Percentiles rank a stretch among this genome's conserved stretches.
These are phyloP conservation scores for Cyberlindnera veronae DNA, from an alignment of 805 yeast species.

Conservation along the genomic window DNA sequence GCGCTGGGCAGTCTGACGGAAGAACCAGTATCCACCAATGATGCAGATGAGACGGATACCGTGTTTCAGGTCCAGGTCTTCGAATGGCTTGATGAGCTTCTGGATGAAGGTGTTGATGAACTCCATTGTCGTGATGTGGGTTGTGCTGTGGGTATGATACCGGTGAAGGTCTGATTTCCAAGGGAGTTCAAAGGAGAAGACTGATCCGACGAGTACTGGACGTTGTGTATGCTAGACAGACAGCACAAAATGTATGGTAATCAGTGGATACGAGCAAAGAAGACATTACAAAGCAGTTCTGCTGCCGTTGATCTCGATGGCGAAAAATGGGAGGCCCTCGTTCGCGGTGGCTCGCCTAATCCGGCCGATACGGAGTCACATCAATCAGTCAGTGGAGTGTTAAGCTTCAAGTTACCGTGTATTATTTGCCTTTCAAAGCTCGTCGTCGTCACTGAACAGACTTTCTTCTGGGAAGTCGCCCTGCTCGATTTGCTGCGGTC, in stretches of 20 bases:
- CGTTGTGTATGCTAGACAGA: neutral
- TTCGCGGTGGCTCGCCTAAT: neutral
- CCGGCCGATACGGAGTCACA: too few relatives aligned
- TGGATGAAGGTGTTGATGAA: constrained; percentile 4
- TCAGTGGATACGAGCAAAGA: neutral
- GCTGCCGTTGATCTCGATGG: neutral
- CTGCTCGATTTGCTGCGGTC: constrained; percentile 62
- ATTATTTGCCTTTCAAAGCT: constrained; percentile 18
- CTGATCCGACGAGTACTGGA: too few relatives aligned
- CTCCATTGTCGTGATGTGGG: constrained; percentile 6
- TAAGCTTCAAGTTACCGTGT: too few relatives aligned
- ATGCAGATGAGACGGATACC: constrained; percentile 46
- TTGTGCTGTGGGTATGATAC: too few relatives aligned
- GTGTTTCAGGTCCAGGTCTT: constrained; percentile 41
- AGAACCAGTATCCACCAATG: constrained; percentile 59
- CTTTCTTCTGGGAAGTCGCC: constrained; percentile 62
- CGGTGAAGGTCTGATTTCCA: too few relatives aligned
- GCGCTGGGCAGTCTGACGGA: constrained; percentile 53
- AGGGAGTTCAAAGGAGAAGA: too few relatives aligned
- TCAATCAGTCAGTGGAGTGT: neutral
- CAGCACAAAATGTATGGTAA: neutral
- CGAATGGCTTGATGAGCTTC: constrained; percentile 6
- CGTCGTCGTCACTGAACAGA: constrained; percentile 43
- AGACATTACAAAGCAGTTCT: too few relatives aligned
- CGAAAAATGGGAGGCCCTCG: neutral